Evolutionary conservation across 176 grass and related monocot genomes (phyloP).

Genomic region (Pontederia paniculata): DNA sequence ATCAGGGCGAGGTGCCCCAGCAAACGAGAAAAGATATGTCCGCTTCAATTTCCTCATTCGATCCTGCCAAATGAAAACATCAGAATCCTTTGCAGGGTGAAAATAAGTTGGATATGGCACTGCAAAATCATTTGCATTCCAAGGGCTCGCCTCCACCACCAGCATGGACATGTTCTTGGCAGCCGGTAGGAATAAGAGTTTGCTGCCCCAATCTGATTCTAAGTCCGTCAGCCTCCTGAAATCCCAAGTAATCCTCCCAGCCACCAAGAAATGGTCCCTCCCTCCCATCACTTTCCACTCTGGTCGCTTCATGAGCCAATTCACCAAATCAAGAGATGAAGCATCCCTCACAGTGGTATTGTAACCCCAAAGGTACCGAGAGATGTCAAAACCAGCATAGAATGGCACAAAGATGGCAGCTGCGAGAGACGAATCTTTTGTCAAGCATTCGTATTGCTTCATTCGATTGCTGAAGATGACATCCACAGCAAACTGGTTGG

Average conservation of each 20-base stretch:
- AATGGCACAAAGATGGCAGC: slow-evolving; percentile 58
- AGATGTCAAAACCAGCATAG: slow-evolving; percentile 64
- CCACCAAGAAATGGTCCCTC: slow-evolving; percentile 66
- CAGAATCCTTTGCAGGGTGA: slow-evolving; percentile 53
- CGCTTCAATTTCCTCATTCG: slow-evolving; percentile 35
- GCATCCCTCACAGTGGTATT: slow-evolving; percentile 34
- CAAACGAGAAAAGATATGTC: slow-evolving; percentile 49
- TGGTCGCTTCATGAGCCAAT: slow-evolving; percentile 23
- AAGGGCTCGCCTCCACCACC: slow-evolving; percentile 54
- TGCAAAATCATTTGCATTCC: slow-evolving; percentile 38
- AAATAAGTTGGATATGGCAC: slow-evolving; percentile 71
- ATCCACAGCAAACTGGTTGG: slow-evolving; percentile 50
- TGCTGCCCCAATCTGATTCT: slow-evolving; percentile 58
- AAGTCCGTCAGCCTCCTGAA: slow-evolving; percentile 32
- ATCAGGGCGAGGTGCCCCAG: slow-evolving; percentile 38
- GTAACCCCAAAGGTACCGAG: slow-evolving; percentile 56
- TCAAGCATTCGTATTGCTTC: slow-evolving; percentile 61
- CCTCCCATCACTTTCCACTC: slow-evolving; percentile 54
- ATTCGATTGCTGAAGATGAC: slow-evolving; percentile 65
- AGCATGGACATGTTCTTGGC: slow-evolving; percentile 77
- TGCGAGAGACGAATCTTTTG: slow-evolving; percentile 34
- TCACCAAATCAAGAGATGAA: slow-evolving; percentile 30
- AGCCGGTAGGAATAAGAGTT: slow-evolving; percentile 48
- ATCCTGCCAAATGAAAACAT: slow-evolving; percentile 43
- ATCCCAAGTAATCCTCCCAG: slow-evolving; percentile 51